phyloP scores from a whole-genome alignment of 495 filamentous ascomycete species.

The Apodospora peruviana region DNA sequence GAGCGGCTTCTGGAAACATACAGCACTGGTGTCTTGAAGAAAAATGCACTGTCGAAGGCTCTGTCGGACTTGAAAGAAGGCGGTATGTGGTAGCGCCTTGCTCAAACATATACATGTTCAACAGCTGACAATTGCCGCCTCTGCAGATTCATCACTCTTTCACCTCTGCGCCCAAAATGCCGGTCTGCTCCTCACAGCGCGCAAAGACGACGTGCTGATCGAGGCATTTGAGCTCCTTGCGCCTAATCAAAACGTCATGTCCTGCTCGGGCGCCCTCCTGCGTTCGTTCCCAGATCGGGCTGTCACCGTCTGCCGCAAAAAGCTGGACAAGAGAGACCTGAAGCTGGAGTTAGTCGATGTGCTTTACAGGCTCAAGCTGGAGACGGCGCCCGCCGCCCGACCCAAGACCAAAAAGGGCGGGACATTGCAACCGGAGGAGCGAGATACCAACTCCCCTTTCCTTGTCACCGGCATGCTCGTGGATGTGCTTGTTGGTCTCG shows the following conservation, averaged over 20 bases:
- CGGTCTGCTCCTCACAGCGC: conserved; percentile 43
- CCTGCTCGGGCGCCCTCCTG: conserved; percentile 42
- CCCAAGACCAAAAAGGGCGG: conserved; percentile 39
- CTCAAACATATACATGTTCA: conserved; percentile 4
- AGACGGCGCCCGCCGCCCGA: conserved; percentile 20
- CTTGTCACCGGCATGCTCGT: conserved; percentile 53
- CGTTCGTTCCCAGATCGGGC: conserved; percentile 52
- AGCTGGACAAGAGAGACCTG: conserved; percentile 32
- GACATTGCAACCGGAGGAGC: conserved; percentile 33
- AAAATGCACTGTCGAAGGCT: not conserved
- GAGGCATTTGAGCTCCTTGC: conserved; percentile 56
- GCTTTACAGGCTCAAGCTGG: conserved; percentile 36
- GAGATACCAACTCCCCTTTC: conserved; percentile 49
- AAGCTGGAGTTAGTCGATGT: conserved; percentile 32
- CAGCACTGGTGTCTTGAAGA: not conserved
- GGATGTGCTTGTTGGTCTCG: conserved; percentile 40
- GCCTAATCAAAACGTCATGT: conserved; percentile 38
- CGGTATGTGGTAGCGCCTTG: conserved; percentile 7
- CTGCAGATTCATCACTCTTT: conserved; percentile 16
- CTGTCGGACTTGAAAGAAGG: conserved; percentile 8
- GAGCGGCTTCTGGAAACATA: not conserved
- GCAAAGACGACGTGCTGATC: conserved; percentile 30
- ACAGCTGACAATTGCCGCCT: conserved; percentile 5
- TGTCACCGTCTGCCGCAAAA: conserved; percentile 27
- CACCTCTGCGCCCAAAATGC: conserved; percentile 57